Base-by-base conservation (phyloP, 129 eudicot genomes). In the Smallanthus sonchifolius region DNA sequence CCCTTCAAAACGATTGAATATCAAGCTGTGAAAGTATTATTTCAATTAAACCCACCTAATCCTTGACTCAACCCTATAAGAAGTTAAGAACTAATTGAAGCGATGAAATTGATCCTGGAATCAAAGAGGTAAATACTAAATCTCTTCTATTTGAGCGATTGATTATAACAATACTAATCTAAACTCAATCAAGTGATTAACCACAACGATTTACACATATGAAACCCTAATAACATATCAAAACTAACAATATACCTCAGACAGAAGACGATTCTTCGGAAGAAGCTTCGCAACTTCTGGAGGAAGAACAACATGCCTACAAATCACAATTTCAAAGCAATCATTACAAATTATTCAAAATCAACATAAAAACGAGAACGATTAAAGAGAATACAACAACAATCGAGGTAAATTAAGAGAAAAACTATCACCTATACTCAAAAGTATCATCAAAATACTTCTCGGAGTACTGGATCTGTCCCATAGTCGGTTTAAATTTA, bases 241-340 rank as follows among this genome's bases (percentile, higher is more conserved):
- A 20, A 7, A 39, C 5, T 17, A 39, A 54, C 35, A 36, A 81
- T 81, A 36, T 74, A 91, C 98, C 78, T 94, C 98, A 1, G 96
- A 79, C 44, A 94, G 97, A 76, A 94, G 96, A 30, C 97, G 97
- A 75, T 91, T 94, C 77, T 94, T 94, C 0, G 98, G 98, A 67
- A 94, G 92, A 64, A 88, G 82, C 78, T 91, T 94, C 5, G 98
- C 93, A 6, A 94, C 97, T 73, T 94, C 98, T 4, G 97, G 83
- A 13, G 97, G 97, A 73, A 94, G 98, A 83, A 94, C 91, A 14
- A 94, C 98, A 57, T 94, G 98, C 89, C 98, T 94, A 84, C 13
- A 64, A 65, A 54, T 35, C 45, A 40, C 19, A 44, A 59, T 13
- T 68, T 38, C 55, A 4, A 51, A 65, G 32, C 73, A 76, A 11